Evolutionary conservation across 352 stramenopile species (phyloP).

Genomic region (Globisporangium splendens): DNA sequence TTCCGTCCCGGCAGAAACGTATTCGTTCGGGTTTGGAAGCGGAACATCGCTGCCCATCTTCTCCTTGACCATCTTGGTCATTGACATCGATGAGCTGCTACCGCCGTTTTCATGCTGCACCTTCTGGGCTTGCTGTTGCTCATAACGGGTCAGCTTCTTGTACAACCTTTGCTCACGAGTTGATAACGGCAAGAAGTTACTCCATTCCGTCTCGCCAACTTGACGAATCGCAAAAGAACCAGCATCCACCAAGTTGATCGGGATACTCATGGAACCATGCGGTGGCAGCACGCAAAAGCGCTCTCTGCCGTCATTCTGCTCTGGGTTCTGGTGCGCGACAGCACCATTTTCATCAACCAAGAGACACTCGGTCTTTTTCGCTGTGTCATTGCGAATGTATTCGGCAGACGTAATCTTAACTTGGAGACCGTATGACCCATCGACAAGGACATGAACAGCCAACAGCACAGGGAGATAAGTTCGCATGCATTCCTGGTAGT

Average conservation of each 20-base stretch:
- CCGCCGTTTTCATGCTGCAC: conserved; percentile 41
- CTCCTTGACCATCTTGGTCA: conserved; percentile 51
- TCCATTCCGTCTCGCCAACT: conserved; percentile 83
- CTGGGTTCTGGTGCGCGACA: conserved; percentile 51
- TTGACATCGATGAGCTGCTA: conserved; percentile 25
- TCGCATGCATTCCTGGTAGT: conserved; percentile 62
- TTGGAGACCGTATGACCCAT: conserved; percentile 74
- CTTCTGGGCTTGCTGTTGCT: conserved; percentile 67
- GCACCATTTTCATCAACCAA: conserved; percentile 53
- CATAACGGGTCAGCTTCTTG: conserved; percentile 69
- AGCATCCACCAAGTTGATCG: conserved; percentile 64
- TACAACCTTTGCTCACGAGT: conserved; percentile 71
- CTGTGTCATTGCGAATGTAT: conserved; percentile 76
- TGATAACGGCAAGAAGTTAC: conserved; percentile 66
- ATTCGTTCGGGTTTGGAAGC: conserved; percentile 44
- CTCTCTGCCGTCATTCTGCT: conserved; percentile 41
- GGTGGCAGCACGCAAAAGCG: conserved; percentile 54
- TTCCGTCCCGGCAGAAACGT: conserved; percentile 52
- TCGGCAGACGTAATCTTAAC: conserved; percentile 71
- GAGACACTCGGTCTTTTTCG: conserved; percentile 71
- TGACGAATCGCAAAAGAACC: conserved; percentile 82
- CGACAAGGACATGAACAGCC: conserved; percentile 64
- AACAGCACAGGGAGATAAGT: conserved; percentile 68
- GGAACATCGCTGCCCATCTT: conserved; percentile 63
- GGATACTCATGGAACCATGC: conserved; percentile 58